These are phyloP conservation scores for Coemansia sp. DNA, from an alignment of 371 early-diverging fungal genomes.

Conservation along the genomic window DNA sequence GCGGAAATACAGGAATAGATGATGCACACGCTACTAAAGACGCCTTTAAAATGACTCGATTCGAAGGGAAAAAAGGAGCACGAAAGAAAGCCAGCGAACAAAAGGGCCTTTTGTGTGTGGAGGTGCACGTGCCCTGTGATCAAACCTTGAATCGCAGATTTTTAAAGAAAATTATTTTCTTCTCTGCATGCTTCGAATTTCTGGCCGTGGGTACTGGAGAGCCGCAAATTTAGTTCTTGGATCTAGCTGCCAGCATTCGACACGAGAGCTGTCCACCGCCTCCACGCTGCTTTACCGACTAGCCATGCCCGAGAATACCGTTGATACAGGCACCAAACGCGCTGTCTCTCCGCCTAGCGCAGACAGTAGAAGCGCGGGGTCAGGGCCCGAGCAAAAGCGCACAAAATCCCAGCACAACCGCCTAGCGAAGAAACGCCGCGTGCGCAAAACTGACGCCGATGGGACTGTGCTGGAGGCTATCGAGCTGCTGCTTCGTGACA, in stretches of 20 bases:
- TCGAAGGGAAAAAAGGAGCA: too few relatives aligned
- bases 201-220: too few relatives aligned
- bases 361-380: background rate
- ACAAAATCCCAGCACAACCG: constrained; percentile 11
- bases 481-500: constrained; percentile 20
- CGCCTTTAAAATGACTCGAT: too few relatives aligned
- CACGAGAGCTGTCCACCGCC: too few relatives aligned
- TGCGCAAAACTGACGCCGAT: constrained; percentile 34
- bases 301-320: constrained; percentile 4
- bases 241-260: background rate
- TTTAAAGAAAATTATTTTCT: too few relatives aligned
- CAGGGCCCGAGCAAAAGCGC: constrained; percentile 16
- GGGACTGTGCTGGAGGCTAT: constrained; percentile 33
- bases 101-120: background rate
- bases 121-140: too few relatives aligned
- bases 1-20: background rate
- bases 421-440: constrained; percentile 7
- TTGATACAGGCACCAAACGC: constrained; percentile 7
- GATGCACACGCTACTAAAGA: background rate
- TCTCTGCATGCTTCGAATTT: too few relatives aligned
- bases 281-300: too few relatives aligned
- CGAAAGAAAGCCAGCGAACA: too few relatives aligned
- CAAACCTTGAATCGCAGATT: too few relatives aligned
- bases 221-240: background rate
- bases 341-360: background rate